These are phyloP conservation scores for Nakataea oryzae DNA, from an alignment of 2,329 filamentous ascomycete species.

Conservation along the genomic window DNA sequence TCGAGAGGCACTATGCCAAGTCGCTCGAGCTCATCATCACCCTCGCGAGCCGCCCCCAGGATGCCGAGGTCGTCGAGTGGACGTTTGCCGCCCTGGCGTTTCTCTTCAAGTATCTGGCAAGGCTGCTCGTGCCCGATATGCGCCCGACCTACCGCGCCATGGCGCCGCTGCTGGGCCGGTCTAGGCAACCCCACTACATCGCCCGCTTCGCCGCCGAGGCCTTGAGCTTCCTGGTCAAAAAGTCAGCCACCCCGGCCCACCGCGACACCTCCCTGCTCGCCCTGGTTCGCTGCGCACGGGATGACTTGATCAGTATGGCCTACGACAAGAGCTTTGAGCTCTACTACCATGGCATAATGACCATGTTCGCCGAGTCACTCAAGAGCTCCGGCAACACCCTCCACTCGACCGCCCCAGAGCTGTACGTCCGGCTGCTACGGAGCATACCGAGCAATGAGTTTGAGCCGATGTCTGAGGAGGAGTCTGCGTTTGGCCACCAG, in stretches of 20 bases:
- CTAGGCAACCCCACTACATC: slow-evolving; percentile 74
- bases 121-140: slow-evolving; percentile 75
- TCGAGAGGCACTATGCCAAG: slow-evolving; percentile 77
- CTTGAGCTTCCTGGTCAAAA: slow-evolving; percentile 85
- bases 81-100: slow-evolving; percentile 90
- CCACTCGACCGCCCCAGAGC: slow-evolving; percentile 47
- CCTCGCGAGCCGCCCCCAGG: slow-evolving; percentile 66
- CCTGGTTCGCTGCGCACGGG: slow-evolving; percentile 62
- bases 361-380: slow-evolving; percentile 75
- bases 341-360: slow-evolving; percentile 85
- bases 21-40: slow-evolving; percentile 66
- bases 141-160: slow-evolving; percentile 76
- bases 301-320: slow-evolving; percentile 49
- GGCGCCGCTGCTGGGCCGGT: slow-evolving; percentile 72
- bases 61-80: slow-evolving; percentile 92
- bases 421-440: slow-evolving; percentile 40
- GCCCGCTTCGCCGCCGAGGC: slow-evolving; percentile 90
- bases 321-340: slow-evolving; percentile 50
- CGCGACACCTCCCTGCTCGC: slow-evolving; percentile 61
- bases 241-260: slow-evolving; percentile 61
- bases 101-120: slow-evolving; percentile 92
- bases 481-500: slow-evolving; percentile 16
- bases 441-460: slow-evolving; percentile 40
- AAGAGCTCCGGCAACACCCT: slow-evolving; percentile 50
- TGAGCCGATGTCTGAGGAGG: slow-evolving; percentile 21